Evolutionary conservation across 352 stramenopile genomes (phyloP).

Genomic region (Phytophthora brassicae): DNA sequence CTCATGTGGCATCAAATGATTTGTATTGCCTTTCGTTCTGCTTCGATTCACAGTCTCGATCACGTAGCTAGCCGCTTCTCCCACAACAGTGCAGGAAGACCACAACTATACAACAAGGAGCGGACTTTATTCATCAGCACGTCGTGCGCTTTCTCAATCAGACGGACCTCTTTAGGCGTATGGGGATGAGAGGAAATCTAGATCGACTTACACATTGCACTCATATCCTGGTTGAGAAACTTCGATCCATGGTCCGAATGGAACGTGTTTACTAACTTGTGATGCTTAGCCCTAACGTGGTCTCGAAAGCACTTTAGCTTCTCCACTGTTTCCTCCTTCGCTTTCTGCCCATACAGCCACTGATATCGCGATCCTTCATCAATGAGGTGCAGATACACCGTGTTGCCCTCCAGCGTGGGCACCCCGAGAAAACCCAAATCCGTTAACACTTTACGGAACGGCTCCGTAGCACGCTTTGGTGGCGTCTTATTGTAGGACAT

Average conservation of each 20-base stretch:
- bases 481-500: constrained; percentile 8
- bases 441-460: constrained; percentile 7
- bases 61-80: constrained; percentile 11
- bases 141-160: constrained; percentile 5
- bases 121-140: constrained; percentile 5
- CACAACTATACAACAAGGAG: constrained; percentile 6
- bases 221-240: no score
- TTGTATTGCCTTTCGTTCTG: constrained; percentile 8
- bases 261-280: neutral
- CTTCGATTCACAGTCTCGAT: constrained; percentile 6
- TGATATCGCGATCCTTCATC: constrained; percentile 16
- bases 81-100: constrained; percentile 4
- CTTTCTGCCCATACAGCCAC: constrained; percentile 8
- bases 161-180: constrained; percentile 8
- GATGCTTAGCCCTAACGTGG: neutral
- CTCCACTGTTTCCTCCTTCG: constrained; percentile 15
- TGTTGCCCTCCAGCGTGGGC: neutral
- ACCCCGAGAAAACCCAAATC: constrained; percentile 1
- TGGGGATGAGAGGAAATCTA: constrained; percentile 18
- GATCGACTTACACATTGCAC: neutral
- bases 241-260: constrained; percentile 7
- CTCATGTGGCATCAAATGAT: constrained; percentile 10
- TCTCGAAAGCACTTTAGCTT: neutral
- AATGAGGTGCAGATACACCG: constrained; percentile 8
- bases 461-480: neutral